Base-by-base conservation (phyloP, 257 asterid genomes). In the Fraxinus pennsylvanica region DNA sequence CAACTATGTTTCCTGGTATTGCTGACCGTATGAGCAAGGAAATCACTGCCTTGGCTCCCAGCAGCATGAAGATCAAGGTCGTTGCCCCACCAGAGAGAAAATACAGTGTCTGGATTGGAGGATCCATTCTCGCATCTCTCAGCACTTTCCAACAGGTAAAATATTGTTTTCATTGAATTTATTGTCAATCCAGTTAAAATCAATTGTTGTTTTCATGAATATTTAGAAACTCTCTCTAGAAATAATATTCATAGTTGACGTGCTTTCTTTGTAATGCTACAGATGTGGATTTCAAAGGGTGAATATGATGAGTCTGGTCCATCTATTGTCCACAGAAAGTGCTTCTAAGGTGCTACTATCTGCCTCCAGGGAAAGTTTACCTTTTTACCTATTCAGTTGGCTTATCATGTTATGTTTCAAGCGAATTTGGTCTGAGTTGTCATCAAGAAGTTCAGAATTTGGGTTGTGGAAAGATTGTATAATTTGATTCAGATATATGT, bases 31-130 rank as follows among this genome's bases (percentile, higher is more conserved):
- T 86, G 89, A 86, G 89, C 85, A 25, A 25, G 27, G 27, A 25
- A 25, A 25, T 25, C 27, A 25, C 27, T 25, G 27, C 27, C 27
- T 25, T 25, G 27, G 27, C 27, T 25, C 27, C 27, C 27, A 25
- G 27, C 27, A 25, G 27, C 27, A 25, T 25, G 27, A 25, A 25
- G 27, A 25, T 25, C 27, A 25, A 25, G 27, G 27, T 25, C 27
- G 27, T 25, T 25, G 89, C 89, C 19, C 89, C 89, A 52, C 89
- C 89, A 9, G 89, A 86, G 82, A 83, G 89, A 59, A 86, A 86
- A 81, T 86, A 86, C 86, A 86, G 89, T 86, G 89, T 86, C 79
- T 86, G 89, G 89, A 86, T 86, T 66, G 89, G 89, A 81, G 89
- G 89, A 27, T 86, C 89, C 54, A 86, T 86, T 59, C 87, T 86